Evolutionary conservation across 2,329 filamentous ascomycete species (phyloP).

Genomic region (Aspergillus pseudoviridinutans): DNA sequence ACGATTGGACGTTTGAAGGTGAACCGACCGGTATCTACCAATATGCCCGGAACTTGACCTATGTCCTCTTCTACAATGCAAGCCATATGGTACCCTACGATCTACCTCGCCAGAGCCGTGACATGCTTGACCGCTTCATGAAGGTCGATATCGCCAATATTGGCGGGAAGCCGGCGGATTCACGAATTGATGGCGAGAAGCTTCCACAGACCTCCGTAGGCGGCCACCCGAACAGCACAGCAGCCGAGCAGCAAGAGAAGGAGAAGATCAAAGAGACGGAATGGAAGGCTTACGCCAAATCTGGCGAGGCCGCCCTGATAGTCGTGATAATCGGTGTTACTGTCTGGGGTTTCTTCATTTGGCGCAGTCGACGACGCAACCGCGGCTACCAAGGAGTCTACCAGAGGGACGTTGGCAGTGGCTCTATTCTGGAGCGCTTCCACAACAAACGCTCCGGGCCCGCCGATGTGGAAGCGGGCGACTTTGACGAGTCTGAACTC

Average conservation of each 20-base stretch:
- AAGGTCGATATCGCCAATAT: conserved; percentile 86
- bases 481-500: conserved; percentile 60
- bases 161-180: conserved; percentile 74
- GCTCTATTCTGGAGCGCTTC: conserved; percentile 48
- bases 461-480: conserved; percentile 57
- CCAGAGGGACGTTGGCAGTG: conserved; percentile 38
- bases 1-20: conserved; percentile 90
- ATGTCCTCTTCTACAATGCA: conserved; percentile 90
- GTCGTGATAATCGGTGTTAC: conserved; percentile 71
- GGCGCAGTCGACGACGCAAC: conserved; percentile 51
- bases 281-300: conserved; percentile 84
- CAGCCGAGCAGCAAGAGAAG: conserved; percentile 63
- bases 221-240: conserved; percentile 65
- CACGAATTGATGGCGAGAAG: conserved; percentile 79
- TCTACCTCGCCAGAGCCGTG: conserved; percentile 75
- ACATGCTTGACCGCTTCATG: conserved; percentile 98
- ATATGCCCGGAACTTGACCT: conserved; percentile 89
- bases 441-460: conserved; percentile 37
- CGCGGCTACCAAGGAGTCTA: conserved; percentile 43
- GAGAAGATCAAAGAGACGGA: conserved; percentile 77
- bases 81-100: conserved; percentile 99
- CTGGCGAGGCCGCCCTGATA: conserved; percentile 78
- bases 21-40: conserved; percentile 89
- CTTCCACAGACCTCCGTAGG: conserved; percentile 73
- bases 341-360: conserved; percentile 70